Conservation (phyloP, 306 rosid genomes). For the Trifolium fragiferum region DNA sequence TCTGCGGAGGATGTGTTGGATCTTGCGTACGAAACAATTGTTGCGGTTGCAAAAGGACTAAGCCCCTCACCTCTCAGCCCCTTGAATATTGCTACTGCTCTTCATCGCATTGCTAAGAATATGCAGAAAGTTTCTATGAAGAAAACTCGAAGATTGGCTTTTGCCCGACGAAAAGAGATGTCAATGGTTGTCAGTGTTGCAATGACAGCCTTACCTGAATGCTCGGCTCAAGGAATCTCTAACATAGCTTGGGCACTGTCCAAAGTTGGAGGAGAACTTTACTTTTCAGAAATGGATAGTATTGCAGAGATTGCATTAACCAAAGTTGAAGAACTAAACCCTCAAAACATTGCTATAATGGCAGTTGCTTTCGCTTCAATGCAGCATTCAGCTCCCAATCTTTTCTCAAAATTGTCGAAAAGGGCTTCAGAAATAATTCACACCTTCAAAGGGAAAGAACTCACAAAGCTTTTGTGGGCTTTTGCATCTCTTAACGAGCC, state of each 20-base stretch:
- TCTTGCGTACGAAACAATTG: conserved; percentile 65
- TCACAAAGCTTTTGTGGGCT: conserved; percentile 94
- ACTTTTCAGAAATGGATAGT: conserved; percentile 95
- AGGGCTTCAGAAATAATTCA: conserved; percentile 72
- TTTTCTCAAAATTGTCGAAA: conserved; percentile 65
- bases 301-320: conserved; percentile 84
- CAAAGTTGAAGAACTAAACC: conserved; percentile 75
- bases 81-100: conserved; percentile 86
- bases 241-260: conserved; percentile 91
- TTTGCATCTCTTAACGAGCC: conserved; percentile 84
- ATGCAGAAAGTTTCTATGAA: conserved; percentile 84
- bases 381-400: conserved; percentile 87
- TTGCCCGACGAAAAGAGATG: conserved; percentile 90
- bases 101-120: conserved; percentile 93
- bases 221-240: conserved; percentile 90
- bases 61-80: conserved; percentile 94
- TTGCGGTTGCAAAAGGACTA: conserved; percentile 85
- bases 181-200: conserved; percentile 87
- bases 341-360: conserved; percentile 87
- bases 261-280: conserved; percentile 90
- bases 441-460: conserved; percentile 87
- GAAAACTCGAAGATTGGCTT: conserved; percentile 73
- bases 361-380: conserved; percentile 94
- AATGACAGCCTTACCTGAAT: conserved; percentile 81
- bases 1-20: conserved; percentile 86